A percentile compares a stretch with the other conserved stretches of the same genome.
Conservation (phyloP, 176 grass and related monocot genomes). For the Aegilops longissima region DNA sequence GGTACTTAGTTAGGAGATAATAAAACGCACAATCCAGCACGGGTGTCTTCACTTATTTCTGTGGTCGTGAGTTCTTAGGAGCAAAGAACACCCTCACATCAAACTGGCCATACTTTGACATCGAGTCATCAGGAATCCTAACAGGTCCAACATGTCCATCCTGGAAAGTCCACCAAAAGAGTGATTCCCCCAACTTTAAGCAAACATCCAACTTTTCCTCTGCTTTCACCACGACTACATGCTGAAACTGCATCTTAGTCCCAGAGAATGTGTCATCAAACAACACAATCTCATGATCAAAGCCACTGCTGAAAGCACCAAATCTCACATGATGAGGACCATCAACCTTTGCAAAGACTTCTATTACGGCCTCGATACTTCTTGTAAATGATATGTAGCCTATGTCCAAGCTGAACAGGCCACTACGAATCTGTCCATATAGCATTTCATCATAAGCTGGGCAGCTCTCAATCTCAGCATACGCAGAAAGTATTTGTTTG, state of each 20-base stretch:
- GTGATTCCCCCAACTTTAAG: neutral
- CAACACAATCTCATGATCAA: slow-evolving; percentile 5
- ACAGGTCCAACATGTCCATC: neutral
- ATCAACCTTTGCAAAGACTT: neutral
- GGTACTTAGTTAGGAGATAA: neutral
- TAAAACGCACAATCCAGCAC: neutral
- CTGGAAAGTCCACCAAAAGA: neutral
- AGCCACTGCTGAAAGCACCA: neutral
- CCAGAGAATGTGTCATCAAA: neutral
- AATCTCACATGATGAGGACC: neutral
- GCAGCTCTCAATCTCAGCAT: neutral
- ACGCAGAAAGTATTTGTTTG: neutral
- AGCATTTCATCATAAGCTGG: neutral
- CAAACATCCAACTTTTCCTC: neutral
- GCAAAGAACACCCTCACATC: slow-evolving; percentile 14
- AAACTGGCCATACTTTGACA: neutral
- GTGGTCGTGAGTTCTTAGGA: neutral
- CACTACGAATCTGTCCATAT: neutral
- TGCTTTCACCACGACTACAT: neutral
- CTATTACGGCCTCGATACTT: neutral
- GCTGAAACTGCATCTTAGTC: neutral
- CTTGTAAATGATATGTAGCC: neutral
- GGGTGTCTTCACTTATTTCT: neutral
- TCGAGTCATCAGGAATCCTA: neutral
- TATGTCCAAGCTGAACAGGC: neutral